A percentile compares a stretch with the other conserved stretches of the same genome.
Evolutionary conservation across 139 green algal genomes (phyloP).

Genomic region (Coelastrella sp.): DNA sequence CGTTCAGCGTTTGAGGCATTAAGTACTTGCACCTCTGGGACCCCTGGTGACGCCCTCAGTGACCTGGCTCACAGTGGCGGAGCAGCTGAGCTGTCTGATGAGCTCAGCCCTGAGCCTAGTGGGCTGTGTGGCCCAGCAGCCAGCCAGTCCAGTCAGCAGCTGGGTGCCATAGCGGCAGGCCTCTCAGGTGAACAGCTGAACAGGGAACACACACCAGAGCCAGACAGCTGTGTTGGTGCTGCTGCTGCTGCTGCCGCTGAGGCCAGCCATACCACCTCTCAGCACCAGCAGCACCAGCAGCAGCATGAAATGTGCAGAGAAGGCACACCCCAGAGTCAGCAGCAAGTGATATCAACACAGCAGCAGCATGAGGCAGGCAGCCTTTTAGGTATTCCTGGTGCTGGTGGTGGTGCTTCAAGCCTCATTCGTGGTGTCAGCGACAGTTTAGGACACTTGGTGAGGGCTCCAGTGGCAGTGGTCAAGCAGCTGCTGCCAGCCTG

Average conservation of each 20-base stretch:
- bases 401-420: constrained; percentile 3
- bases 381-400: neutral
- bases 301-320: neutral
- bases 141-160: constrained; percentile 43
- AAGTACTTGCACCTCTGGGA: neutral
- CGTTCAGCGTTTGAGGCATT: neutral
- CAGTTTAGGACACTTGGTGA: neutral
- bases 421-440: constrained; percentile 23
- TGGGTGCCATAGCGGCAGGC: constrained; percentile 1
- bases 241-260: neutral
- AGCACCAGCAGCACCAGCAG: neutral
- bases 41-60: neutral
- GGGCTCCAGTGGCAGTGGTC: constrained; percentile 13
- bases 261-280: neutral
- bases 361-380: constrained; percentile 4
- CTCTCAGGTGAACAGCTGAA: constrained; percentile 18
- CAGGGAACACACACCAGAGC: constrained; percentile 14
- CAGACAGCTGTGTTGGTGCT: no score
- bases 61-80: neutral
- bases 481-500: constrained; percentile 38
- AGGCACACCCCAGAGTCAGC: constrained; percentile 17
- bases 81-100: neutral
- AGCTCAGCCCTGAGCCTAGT: neutral
- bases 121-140: constrained; percentile 17
- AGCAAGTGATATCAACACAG: neutral